A percentile compares a stretch with the other conserved stretches of the same genome.
Conservation (phyloP, 1,284 basidiomycete genomes). For the Cystobasidium pallidum region DNA sequence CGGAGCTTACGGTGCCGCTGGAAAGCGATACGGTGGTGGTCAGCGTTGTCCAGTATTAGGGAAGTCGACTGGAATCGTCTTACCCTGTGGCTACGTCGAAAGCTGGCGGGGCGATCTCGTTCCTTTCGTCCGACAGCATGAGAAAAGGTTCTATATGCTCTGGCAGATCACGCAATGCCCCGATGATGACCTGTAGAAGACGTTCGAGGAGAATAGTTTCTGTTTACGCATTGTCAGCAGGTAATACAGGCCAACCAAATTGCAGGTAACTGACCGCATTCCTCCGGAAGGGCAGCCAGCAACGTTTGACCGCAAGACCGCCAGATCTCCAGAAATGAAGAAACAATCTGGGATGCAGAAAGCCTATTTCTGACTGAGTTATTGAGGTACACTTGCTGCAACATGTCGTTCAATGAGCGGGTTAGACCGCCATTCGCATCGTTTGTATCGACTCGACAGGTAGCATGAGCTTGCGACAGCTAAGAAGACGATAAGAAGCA, state of each 20-base stretch:
- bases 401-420: background rate
- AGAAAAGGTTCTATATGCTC: constrained; percentile 8
- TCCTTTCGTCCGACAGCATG: background rate
- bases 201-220: background rate
- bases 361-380: constrained; percentile 23
- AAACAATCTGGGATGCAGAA: constrained; percentile 7
- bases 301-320: background rate
- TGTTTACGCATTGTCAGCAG: too few relatives aligned
- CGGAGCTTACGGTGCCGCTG: background rate
- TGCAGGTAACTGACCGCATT: background rate
- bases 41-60: background rate
- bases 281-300: background rate
- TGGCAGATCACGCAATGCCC: background rate
- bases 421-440: constrained; percentile 11
- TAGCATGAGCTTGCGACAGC: background rate
- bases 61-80: background rate
- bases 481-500: background rate
- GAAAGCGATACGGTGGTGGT: background rate
- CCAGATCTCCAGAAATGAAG: constrained; percentile 20
- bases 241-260: background rate
- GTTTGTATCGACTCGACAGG: constrained; percentile 13
- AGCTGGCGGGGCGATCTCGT: background rate
- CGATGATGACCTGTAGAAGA: background rate
- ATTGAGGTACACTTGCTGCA: constrained; percentile 10
- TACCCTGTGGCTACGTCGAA: background rate